phyloP scores from a whole-genome alignment of 2,329 filamentous ascomycete genomes.

The Acarospora socialis region DNA sequence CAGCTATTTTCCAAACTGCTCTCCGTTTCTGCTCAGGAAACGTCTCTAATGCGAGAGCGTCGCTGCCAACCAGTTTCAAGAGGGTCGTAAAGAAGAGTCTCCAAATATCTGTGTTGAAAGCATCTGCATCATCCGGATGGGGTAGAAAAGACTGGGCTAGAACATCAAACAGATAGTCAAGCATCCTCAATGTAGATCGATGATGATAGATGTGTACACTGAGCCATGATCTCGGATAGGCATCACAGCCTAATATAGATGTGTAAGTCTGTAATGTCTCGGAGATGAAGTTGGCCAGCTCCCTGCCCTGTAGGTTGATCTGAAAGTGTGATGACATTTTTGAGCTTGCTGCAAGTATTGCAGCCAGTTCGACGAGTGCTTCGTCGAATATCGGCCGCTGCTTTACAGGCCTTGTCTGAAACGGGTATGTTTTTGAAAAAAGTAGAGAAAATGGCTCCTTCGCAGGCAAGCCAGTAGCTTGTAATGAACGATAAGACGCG shows the following conservation, averaged over 20 bases:
- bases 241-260: slow-evolving; percentile 76
- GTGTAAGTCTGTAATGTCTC: slow-evolving; percentile 73
- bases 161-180: slow-evolving; percentile 69
- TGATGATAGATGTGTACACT: slow-evolving; percentile 89
- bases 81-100: slow-evolving; percentile 83
- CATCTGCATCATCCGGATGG: slow-evolving; percentile 77
- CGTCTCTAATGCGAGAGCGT: slow-evolving; percentile 78
- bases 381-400: slow-evolving; percentile 61
- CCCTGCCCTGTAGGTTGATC: slow-evolving; percentile 50
- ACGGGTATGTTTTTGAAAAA: slow-evolving; percentile 82
- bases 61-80: slow-evolving; percentile 76
- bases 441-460: slow-evolving; percentile 61
- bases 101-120: slow-evolving; percentile 89
- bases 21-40: slow-evolving; percentile 94
- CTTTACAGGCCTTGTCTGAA: slow-evolving; percentile 56
- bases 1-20: slow-evolving; percentile 97
- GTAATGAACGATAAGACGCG: slow-evolving; percentile 71
- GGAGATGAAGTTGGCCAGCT: slow-evolving; percentile 60
- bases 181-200: slow-evolving; percentile 70
- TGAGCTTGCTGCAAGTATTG: slow-evolving; percentile 69
- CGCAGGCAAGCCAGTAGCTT: slow-evolving; percentile 45
- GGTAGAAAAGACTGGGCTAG: slow-evolving; percentile 76
- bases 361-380: slow-evolving; percentile 73
- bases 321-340: slow-evolving; percentile 60
- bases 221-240: slow-evolving; percentile 80